These are phyloP conservation scores for Pseudocercospora crystallina DNA, from an alignment of 2,329 filamentous ascomycete species.

Conservation along the genomic window DNA sequence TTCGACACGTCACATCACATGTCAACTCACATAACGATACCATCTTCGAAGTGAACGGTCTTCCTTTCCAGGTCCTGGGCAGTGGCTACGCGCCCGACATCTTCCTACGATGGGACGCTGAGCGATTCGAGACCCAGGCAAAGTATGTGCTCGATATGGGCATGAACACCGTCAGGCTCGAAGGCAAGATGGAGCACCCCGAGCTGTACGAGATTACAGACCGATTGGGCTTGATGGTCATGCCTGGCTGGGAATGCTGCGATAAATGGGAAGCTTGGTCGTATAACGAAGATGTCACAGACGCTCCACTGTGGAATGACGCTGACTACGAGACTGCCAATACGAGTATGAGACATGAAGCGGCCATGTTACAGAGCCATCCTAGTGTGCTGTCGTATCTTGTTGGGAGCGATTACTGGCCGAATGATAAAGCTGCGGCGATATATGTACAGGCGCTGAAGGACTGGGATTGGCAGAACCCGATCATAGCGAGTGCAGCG, in stretches of 20 bases:
- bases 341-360: constrained; percentile 8
- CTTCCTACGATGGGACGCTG: constrained; percentile 10
- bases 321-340: constrained; percentile 14
- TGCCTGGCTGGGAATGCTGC: constrained; percentile 37
- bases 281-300: constrained; percentile 38
- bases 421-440: constrained; percentile 10
- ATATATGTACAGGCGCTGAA: constrained; percentile 9
- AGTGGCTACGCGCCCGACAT: constrained; percentile 11
- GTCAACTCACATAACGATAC: constrained; percentile 16
- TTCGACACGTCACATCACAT: constrained; percentile 6
- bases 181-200: constrained; percentile 13
- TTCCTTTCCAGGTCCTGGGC: constrained; percentile 12
- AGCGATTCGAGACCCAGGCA: constrained; percentile 5
- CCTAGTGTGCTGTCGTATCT: constrained; percentile 13
- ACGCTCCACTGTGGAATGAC: constrained; percentile 5
- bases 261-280: constrained; percentile 43
- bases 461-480: constrained; percentile 11
- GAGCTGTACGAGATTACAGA: constrained; percentile 13
- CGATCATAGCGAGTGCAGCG: constrained; percentile 12
- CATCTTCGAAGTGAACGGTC: constrained; percentile 8
- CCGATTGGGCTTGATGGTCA: constrained; percentile 12
- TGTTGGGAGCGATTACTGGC: constrained; percentile 15
- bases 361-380: constrained; percentile 8
- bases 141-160: constrained; percentile 15
- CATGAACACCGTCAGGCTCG: constrained; percentile 15